Base-by-base conservation (phyloP, 495 filamentous ascomycete genomes). In the Thermothielavioides terrestris region DNA sequence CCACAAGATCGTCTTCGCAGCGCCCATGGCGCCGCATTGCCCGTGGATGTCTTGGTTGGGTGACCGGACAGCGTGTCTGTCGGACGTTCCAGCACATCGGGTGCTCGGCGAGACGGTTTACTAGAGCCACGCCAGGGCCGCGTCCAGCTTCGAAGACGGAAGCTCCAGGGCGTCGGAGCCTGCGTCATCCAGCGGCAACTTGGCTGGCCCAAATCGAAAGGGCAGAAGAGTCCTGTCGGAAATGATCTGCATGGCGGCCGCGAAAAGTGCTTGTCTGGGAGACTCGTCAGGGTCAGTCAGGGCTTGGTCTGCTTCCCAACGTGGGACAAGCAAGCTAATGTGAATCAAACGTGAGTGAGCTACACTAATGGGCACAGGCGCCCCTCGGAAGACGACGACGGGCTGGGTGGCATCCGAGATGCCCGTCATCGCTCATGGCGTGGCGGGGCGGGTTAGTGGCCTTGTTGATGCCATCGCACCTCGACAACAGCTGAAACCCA, bases 361-460 rank as follows among this genome's bases (percentile, higher is more conserved):
- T 37, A 7, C 15, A 21, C 3, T 26, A 9, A 17, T 17, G 40
- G 30, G 40, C 40, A 30, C 40, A 18, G 40, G 40, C 40, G 25
- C 21, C n/a, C 8, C 17, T 46, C 31, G 32, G 43, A 21, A 46
- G 31, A 36, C 20, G n/a, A 26, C 15, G 34, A 21, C 22, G 38
- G 34, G 34, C 34, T 17, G 28, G 45, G 34, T 23, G 45, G 20
- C 21, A 45, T 42, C 52, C 46, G 35, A 49, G 17, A 23, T 54
- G 46, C 20, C 46, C 52, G 52, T 54, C 46, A 54, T 54, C 37
- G 18, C 27, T 37, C 32, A 43, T 27, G 46, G 41, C 45, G 52
- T 40, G 21, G 46, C 11, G 6, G 38, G 21, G 40, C 46, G 40
- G 52, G 52, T 49, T 46, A n/a, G n/a, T 39, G 46, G 35, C 35